Base-by-base conservation (phyloP, 2,329 filamentous ascomycete species). In the Colletotrichum karsti region DNA sequence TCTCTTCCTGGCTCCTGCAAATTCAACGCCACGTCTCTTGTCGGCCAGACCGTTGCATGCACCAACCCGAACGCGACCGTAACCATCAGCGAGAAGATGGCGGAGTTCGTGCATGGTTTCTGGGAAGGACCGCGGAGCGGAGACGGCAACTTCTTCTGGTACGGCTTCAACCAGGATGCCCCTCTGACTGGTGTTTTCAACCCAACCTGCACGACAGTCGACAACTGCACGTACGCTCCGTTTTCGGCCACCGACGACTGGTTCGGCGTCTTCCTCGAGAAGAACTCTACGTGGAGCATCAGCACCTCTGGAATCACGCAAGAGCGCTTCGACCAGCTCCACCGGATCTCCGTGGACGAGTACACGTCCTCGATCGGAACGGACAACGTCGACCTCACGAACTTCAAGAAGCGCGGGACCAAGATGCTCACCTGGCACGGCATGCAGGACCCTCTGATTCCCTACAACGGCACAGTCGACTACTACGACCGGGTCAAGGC, bases 361-460 rank as follows among this genome's bases (percentile, higher is more conserved):
- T 74, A 70, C 37, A 62, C 60, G 33, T 61, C 58, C 3, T 54
- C 74, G 7, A 77, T 76, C 71, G 72, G 72, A 8, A 74, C 77
- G 20, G 71, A 73, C 33, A 72, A 75, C 50, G 73, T 75, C 70
- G 75, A 74, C 44, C 65, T 80, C 2, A 56, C 72, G 0, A 68
- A 69, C 1, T 81, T 78, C 69, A 71, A 70, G 18, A 70, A 77
- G n/a, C 74, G 77, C 4, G 83, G 83, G 4, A 78, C 80, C 20
- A 84, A 83, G 74, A 62, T 84, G 10, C 18, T 50, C 24, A 50
- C 46, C 26, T 50, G 46, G 46, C 46, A 50, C 39, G 82, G 82
- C 26, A 48, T 33, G 41, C 76, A 76, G 7, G 81, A 84, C 67
- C 76, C 76, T 1, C 33, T 80, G 1, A 76, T 84, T n/a, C 71